A percentile compares a stretch with the other conserved stretches of the same genome.
These are phyloP conservation scores for Cladorrhinum sp. DNA, from an alignment of 2,329 filamentous ascomycete species.

Conservation along the genomic window DNA sequence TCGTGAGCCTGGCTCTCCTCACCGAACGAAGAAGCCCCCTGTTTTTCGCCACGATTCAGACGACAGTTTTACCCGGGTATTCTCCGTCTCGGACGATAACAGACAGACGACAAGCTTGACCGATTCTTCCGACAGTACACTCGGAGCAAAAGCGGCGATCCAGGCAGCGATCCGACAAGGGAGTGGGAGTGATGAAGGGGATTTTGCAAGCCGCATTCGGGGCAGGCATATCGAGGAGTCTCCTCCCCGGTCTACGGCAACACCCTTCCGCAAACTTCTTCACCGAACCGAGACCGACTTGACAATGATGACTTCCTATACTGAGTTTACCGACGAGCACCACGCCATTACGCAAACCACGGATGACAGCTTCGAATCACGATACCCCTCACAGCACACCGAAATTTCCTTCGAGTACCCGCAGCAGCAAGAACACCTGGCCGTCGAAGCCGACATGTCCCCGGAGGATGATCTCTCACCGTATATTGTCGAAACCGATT, in stretches of 20 bases:
- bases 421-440: constrained; percentile 8
- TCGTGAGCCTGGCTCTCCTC: constrained; percentile 33
- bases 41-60: constrained; percentile 52
- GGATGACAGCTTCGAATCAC: constrained; percentile 31
- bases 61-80: constrained; percentile 57
- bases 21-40: constrained; percentile 16
- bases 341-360: constrained; percentile 48
- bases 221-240: constrained; percentile 38
- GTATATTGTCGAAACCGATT: constrained; percentile 55
- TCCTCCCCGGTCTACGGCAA: constrained; percentile 8
- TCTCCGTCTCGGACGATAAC: constrained; percentile 54
- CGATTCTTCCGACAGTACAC: constrained; percentile 35
- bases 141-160: constrained; percentile 16
- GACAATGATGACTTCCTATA: constrained; percentile 17
- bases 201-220: constrained; percentile 47
- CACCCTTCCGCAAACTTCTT: constrained; percentile 19
- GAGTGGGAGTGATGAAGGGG: constrained; percentile 33
- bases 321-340: constrained; percentile 30
- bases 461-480: constrained; percentile 19
- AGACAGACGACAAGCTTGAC: constrained; percentile 39
- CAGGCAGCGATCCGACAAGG: constrained; percentile 26
- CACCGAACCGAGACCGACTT: constrained; percentile 27
- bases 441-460: constrained; percentile 7
- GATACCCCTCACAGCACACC: constrained; percentile 31
- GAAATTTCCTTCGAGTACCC: constrained; percentile 26